Evolutionary conservation across 345 rosid genomes (phyloP), one percentile per base, ranked within the genome.

Genomic region (Trapa incisa): DNA sequence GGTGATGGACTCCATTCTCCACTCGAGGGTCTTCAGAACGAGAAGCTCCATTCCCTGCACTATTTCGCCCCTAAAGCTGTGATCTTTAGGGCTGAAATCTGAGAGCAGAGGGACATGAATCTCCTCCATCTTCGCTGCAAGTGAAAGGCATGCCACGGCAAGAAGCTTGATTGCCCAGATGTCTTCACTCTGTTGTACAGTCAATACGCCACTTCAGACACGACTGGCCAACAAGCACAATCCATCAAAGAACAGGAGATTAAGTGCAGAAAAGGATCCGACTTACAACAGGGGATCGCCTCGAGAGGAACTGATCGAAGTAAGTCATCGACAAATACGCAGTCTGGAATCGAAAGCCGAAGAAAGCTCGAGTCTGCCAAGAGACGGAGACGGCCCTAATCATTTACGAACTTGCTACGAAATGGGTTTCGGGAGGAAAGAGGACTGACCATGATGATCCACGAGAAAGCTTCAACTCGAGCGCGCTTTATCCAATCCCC

Each of bases 81-180:
- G 76, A 47, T 69, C 84, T 54, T 67, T 66, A 15, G 75, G 63
- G 77, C 75, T 82, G 58, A 84, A 79, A 64, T 81, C 79, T 64
- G 80, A 67, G 10, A 86, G 61, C 43, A 75, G 67, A 22, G 86
- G 86, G 41, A 73, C 86, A 8, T 70, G 65, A 58, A 71, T 13
- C 76, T 84, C 91, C 72, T 86, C 91, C 79, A 86, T 78, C 47
- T 88, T 88, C 52, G 89, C 94, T 16, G 91, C 90, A 54, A 88
- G 61, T 4, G 91, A 84, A 33, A 88, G 78, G 66, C 91, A 86
- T 42, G 91, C 86, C 68, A 86, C 79, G 29, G 89, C 80, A 2
- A 81, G 69, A 16, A 88, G 73, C 52, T 71, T 79, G 22, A 78
- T 73, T 68, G 78, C 79, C 94, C 91, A 84, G 47, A 79, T 78